phyloP scores from a whole-genome alignment of 306 rosid species.

The Casuarina equisetifolia region DNA sequence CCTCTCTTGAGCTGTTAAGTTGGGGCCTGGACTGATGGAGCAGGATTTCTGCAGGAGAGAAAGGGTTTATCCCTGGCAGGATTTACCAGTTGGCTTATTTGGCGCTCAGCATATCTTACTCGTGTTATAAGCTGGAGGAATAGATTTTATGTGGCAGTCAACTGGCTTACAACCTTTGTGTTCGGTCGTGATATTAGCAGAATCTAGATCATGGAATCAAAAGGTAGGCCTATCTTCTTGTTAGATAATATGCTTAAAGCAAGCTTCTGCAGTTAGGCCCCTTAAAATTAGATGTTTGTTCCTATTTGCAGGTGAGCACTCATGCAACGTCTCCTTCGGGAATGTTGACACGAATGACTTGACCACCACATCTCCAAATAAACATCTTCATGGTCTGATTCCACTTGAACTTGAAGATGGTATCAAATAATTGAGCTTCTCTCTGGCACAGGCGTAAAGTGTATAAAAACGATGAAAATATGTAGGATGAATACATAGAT shows the following conservation, averaged over 20 bases:
- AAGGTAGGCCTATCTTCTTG: conserved; percentile 26
- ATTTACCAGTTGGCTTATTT: conserved; percentile 79
- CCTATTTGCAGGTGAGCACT: conserved; percentile 4
- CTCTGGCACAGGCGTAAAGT: conserved; percentile 1
- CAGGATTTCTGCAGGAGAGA: conserved; percentile 49
- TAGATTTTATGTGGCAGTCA: conserved; percentile 85
- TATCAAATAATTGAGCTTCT: not conserved
- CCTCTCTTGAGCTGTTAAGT: conserved; percentile 9
- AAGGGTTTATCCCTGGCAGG: conserved; percentile 88
- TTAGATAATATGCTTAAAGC: not conserved
- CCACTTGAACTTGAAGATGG: conserved; percentile 15
- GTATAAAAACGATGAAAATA: conserved; percentile 15
- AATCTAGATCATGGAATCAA: conserved; percentile 45
- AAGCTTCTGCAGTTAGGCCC: not conserved
- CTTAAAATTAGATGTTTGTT: conserved; percentile 6
- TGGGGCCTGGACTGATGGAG: conserved; percentile 17
- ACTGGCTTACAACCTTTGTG: conserved; percentile 87
- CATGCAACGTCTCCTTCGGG: not conserved
- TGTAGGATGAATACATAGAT: not conserved
- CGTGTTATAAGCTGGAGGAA: conserved; percentile 97
- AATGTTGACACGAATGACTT: not conserved
- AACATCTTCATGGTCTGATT: conserved; percentile 15
- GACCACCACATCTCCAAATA: not conserved
- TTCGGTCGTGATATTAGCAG: conserved; percentile 96
- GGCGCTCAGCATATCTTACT: conserved; percentile 88